Percentiles rank a stretch among this genome's conserved stretches.
These are phyloP conservation scores for Neurospora sp. DNA, from an alignment of 495 filamentous ascomycete species.

Conservation along the genomic window DNA sequence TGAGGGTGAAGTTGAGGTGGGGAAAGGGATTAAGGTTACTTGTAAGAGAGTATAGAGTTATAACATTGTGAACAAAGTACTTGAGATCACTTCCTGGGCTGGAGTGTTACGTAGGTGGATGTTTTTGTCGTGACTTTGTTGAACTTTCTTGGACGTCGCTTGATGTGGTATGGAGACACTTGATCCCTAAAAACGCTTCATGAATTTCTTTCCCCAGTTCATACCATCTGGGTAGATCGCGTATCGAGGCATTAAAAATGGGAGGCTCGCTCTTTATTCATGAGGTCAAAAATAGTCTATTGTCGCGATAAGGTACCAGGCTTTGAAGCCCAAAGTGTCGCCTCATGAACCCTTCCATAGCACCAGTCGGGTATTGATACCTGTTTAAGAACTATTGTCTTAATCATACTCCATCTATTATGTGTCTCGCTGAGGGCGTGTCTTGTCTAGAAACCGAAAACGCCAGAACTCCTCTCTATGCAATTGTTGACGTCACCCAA, in stretches of 20 bases:
- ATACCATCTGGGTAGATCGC: neutral
- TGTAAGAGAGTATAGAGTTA: neutral
- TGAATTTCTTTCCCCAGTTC: neutral
- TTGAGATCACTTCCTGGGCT: neutral
- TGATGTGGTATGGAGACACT: neutral
- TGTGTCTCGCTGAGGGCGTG: neutral
- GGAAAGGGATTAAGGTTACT: neutral
- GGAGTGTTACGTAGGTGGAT: neutral
- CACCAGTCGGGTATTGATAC: neutral
- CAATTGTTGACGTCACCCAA: neutral
- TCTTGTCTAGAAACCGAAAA: neutral
- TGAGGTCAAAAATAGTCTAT: neutral
- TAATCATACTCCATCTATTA: neutral
- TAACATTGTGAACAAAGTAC: neutral
- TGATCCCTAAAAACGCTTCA: no score
- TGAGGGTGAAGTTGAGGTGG: neutral
- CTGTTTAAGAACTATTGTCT: neutral
- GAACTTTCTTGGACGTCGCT: neutral
- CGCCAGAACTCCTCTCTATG: neutral
- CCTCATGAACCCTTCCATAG: neutral
- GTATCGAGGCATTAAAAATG: neutral
- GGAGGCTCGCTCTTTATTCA: neutral
- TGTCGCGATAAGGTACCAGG: neutral
- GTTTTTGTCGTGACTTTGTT: neutral
- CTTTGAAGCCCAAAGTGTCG: neutral